Base-by-base conservation (phyloP, 83 land plant species). In the Isoetes engelmannii region DNA sequence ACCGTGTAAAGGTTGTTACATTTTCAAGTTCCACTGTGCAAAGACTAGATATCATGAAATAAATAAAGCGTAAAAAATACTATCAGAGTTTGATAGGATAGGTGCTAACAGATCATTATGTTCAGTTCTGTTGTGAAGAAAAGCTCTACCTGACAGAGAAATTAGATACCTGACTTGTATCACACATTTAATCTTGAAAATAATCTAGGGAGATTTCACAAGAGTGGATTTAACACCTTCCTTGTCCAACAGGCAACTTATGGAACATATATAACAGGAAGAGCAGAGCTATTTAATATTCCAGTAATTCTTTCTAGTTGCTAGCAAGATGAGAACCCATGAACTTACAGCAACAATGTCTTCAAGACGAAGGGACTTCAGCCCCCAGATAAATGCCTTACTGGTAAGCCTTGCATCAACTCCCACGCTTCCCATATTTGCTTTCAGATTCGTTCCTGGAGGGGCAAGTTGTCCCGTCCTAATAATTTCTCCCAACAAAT, bases 381-480 rank as follows among this genome's bases (percentile, higher is more conserved):
- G 72, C 47, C 85, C 92, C 91, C 97, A 92, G 45, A 80, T 61
- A 21, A 92, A 77, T 28, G 88, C 87, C 80, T 89, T 89, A 62
- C 75, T 85, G 7, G 95, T 86, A 19, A 92, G 87, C 75, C 77
- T 86, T 28, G 95, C 90, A 74, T 80, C 77, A 76, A 83, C 72
- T 28, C 77, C 74, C 20, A 63, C 74, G 8, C 50, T 47, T 44
- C 69, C 21, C 4, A 72, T 28, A 46, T 62, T 72, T 20, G 65
- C 70, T n/a, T 67, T 48, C 37, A 62, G 18, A 37, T 55, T 49
- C 6, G 70, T 72, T 5, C 74, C 68, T 46, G 69, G 70, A 46
- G 70, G 74, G 18, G 74, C 68, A 5, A 72, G 48, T 9, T 18
- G 61, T 12, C 74, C 74, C 47, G 74, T 63, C 74, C 61, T 72